phyloP scores from a whole-genome alignment of 257 asterid genomes.

The Solanum ossicruentum region DNA sequence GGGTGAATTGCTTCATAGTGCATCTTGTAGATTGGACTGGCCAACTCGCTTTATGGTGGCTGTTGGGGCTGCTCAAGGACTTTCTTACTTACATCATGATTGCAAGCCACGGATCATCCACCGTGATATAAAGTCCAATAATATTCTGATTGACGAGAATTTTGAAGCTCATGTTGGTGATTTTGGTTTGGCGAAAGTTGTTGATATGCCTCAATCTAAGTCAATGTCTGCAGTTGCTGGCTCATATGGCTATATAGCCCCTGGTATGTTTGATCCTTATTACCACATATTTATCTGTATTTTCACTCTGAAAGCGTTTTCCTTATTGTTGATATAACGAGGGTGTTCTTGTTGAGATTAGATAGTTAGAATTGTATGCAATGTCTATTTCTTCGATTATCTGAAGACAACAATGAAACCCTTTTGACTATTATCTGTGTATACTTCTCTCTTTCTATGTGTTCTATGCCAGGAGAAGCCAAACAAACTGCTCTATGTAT shows the following conservation, averaged over 20 bases:
- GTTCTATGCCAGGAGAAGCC: not conserved
- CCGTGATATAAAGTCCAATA: slow-evolving; percentile 83
- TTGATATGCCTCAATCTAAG: slow-evolving; percentile 92
- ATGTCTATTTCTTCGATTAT: not conserved
- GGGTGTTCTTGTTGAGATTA: not conserved
- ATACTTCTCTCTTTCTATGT: not conserved
- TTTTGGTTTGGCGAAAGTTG: slow-evolving; percentile 91
- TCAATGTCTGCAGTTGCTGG: slow-evolving; percentile 98
- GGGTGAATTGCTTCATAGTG: slow-evolving; percentile 77
- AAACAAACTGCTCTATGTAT: not conserved
- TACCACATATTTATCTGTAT: not conserved
- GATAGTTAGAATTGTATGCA: not conserved
- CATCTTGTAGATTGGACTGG: slow-evolving; percentile 53
- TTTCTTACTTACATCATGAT: slow-evolving; percentile 78
- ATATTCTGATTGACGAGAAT: slow-evolving; percentile 75
- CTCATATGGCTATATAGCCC: slow-evolving; percentile 94
- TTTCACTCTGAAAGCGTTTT: not conserved
- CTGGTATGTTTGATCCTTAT: slow-evolving; percentile 46
- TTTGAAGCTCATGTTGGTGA: slow-evolving; percentile 97
- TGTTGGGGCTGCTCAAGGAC: slow-evolving; percentile 89
- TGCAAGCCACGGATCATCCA: slow-evolving; percentile 85
- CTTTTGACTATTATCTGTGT: not conserved
- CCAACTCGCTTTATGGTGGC: slow-evolving; percentile 63
- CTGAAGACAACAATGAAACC: not conserved
- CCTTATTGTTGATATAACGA: not conserved